Evolutionary conservation across 805 yeast genomes (phyloP), one percentile per base, ranked within the genome.

Genomic region (Candida ovalis): DNA sequence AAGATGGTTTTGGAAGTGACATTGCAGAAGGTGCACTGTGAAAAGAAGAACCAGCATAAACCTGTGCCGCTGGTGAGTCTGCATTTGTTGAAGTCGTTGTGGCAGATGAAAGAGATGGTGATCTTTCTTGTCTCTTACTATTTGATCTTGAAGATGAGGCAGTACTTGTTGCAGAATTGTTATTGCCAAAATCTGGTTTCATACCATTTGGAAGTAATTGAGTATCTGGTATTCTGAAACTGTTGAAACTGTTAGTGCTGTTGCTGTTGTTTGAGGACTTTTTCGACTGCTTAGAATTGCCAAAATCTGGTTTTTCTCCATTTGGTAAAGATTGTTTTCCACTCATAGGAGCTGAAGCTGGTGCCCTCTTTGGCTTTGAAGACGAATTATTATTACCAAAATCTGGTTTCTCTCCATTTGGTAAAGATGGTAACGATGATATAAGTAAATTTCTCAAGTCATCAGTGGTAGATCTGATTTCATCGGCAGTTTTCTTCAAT

Each of bases 21-120:
- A 76, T 64, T 3, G 82, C 81, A 30, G 78, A 77, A 1, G 83
- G 83, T 22, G 80, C 76, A 28, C 78, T 73, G 58, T 75, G 80
- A 58, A 78, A 78, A 33, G 82, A 75, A 33, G 81, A 74, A 27
- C 83, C 83, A 45, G 83, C 83, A 60, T 77, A 78, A 44, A 71
- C 61, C 21, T 56, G 35, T 13, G 35, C 55, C 25, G 35, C 55
- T 23, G 53, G 41, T 18, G 55, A 49, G 13, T 55, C 51, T 18
- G 54, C 44, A 27, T 36, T 36, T 25, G 55, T 38, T 15, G 54
- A 41, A 38, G 51, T 46, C 3, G 44, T 15, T 42, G 43, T 24
- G 13, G 38, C 32, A 13, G 58, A 47, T 35, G 54, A 42, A 15
- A 40, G 35, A 4, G 50, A 45, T 22, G 54, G 42, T 18, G 37